These are phyloP conservation scores for Leptoxyphium fumago DNA, from an alignment of 2,329 filamentous ascomycete genomes.

Conservation along the genomic window DNA sequence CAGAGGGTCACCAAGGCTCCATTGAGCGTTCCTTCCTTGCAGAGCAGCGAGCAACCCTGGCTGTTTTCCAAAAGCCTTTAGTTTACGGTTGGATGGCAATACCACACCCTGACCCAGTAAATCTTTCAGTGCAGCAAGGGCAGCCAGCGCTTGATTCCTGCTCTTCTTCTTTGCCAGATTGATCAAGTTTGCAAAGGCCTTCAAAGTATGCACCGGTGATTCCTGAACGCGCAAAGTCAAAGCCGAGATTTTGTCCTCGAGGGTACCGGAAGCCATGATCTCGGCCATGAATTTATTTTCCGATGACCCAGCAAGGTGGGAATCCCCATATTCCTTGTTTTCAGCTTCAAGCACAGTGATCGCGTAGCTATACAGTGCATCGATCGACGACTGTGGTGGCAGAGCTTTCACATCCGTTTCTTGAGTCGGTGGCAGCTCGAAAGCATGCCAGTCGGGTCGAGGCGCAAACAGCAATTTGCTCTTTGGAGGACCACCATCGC, in stretches of 20 bases:
- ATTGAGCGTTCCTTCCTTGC: slow-evolving; percentile 45
- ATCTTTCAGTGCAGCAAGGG: slow-evolving; percentile 88
- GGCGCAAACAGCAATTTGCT: slow-evolving; percentile 33
- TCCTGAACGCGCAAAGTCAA: slow-evolving; percentile 90
- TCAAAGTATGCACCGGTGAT: slow-evolving; percentile 83
- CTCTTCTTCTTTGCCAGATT: slow-evolving; percentile 81
- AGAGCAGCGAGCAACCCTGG: slow-evolving; percentile 59
- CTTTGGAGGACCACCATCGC: slow-evolving; percentile 11
- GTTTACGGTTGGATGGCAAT: slow-evolving; percentile 65
- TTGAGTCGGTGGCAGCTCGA: slow-evolving; percentile 39
- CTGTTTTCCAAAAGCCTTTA: slow-evolving; percentile 67
- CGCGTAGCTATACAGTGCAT: slow-evolving; percentile 54
- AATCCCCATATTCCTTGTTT: slow-evolving; percentile 56
- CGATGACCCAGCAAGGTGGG: slow-evolving; percentile 60
- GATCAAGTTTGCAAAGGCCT: slow-evolving; percentile 74
- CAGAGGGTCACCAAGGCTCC: slow-evolving; percentile 55
- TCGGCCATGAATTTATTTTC: slow-evolving; percentile 93
- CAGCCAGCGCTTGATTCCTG: slow-evolving; percentile 79
- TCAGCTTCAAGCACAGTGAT: slow-evolving; percentile 63
- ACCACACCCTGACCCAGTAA: slow-evolving; percentile 78
- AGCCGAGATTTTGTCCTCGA: slow-evolving; percentile 93
- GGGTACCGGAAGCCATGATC: slow-evolving; percentile 90
- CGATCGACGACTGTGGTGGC: slow-evolving; percentile 37
- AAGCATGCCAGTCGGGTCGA: slow-evolving; percentile 53
- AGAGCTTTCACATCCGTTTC: slow-evolving; percentile 28